phyloP scores from a whole-genome alignment of 179 eudicot species.

The Heliamphora ciliata region DNA sequence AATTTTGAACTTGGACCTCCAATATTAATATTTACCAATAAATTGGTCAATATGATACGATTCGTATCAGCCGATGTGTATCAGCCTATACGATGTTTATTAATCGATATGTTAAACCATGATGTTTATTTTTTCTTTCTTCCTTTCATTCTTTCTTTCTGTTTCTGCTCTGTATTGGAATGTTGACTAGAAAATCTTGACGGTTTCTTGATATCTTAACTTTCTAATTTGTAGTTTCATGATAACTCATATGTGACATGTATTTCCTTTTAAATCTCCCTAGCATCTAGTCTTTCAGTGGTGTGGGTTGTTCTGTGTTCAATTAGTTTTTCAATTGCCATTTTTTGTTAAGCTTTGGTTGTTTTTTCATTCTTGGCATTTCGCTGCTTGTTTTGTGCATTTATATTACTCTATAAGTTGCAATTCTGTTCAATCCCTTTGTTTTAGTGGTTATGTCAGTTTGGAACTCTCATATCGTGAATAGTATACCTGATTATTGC shows the following conservation, averaged over 20 bases:
- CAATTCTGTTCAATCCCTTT: neutral
- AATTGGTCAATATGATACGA: no score
- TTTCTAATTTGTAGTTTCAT: no score
- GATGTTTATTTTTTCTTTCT: neutral
- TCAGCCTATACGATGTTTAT: no score
- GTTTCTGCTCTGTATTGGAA: neutral
- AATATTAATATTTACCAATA: no score
- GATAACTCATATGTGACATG: neutral
- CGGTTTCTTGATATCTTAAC: neutral
- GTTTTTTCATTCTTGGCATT: neutral
- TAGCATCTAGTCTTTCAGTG: neutral
- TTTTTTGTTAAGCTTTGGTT: neutral
- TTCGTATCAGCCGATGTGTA: no score
- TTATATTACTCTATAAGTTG: neutral
- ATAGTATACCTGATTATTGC: no score
- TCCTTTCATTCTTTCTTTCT: neutral
- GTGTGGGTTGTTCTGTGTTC: neutral
- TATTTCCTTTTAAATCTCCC: neutral
- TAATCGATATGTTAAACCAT: no score
- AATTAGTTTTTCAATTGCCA: neutral
- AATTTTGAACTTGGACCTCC: no score
- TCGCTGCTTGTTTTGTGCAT: neutral
- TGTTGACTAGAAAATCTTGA: neutral
- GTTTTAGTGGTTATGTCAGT: no score
- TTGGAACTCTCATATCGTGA: no score